These are phyloP conservation scores for Cladorrhinum sp. DNA, from an alignment of 2,329 filamentous ascomycete genomes.

Conservation along the genomic window DNA sequence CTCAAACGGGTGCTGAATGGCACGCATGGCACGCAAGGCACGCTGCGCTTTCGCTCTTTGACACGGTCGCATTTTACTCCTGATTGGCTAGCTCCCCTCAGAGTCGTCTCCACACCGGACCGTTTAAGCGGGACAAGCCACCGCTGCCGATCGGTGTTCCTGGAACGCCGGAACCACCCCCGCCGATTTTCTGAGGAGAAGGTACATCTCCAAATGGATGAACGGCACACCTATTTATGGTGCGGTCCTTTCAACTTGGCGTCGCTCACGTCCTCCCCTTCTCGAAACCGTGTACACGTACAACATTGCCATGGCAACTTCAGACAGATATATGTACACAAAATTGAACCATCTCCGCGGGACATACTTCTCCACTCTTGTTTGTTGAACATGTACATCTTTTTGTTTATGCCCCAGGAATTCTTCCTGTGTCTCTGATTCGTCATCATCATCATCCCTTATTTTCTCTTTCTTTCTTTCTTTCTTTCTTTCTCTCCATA, in stretches of 20 bases:
- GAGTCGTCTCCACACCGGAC: not conserved
- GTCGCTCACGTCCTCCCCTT: too few relatives aligned
- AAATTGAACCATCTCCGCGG: not conserved
- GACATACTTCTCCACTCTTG: not conserved
- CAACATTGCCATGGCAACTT: not conserved
- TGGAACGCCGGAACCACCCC: not conserved
- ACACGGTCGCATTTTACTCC: constrained; percentile 18
- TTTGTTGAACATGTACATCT: too few relatives aligned
- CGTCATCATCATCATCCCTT: too few relatives aligned
- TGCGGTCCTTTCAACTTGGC: too few relatives aligned
- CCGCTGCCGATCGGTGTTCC: constrained; percentile 3
- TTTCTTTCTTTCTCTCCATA: not conserved
- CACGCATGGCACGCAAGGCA: not conserved
- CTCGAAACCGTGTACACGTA: not conserved
- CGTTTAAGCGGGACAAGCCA: constrained; percentile 8
- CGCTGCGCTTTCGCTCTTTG: constrained; percentile 7
- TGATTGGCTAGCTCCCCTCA: constrained; percentile 17
- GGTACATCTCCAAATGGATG: not conserved
- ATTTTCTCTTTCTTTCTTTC: not conserved
- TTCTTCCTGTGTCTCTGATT: not conserved
- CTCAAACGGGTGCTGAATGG: not conserved
- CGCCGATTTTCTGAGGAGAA: not conserved
- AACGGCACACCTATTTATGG: too few relatives aligned
- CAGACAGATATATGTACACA: not conserved
- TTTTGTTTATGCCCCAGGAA: not conserved